Evolutionary conservation across 108 stramenopile genomes (phyloP).

Genomic region (Conticribra guillardii): DNA sequence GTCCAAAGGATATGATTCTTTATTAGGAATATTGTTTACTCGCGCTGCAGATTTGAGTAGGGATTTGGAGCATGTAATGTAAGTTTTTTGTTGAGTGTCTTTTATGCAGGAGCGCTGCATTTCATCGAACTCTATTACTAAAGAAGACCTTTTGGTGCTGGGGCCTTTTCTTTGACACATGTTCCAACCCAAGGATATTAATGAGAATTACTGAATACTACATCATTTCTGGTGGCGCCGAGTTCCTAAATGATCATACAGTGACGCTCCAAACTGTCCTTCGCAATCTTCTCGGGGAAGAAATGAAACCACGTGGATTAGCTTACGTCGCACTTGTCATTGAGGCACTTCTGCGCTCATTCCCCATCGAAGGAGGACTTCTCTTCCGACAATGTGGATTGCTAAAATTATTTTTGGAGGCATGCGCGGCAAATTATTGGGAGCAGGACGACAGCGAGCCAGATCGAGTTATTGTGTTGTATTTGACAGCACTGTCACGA

Average conservation of each 20-base stretch:
- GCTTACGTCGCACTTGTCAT: conserved; percentile 38
- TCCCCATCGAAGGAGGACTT: conserved; percentile 36
- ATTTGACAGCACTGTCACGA: conserved; percentile 46
- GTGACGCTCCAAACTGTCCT: conserved; percentile 38
- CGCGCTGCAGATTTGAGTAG: conserved; percentile 31
- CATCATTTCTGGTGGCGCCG: conserved; percentile 41
- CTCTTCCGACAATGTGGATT: conserved; percentile 28
- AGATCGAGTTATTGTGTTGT: conserved; percentile 48
- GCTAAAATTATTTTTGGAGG: conserved; percentile 27
- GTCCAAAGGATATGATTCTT: conserved; percentile 25
- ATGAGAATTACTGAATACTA: conserved; percentile 52
- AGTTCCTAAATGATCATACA: conserved; percentile 42
- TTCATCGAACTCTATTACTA: no score
- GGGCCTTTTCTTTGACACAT: background rate
- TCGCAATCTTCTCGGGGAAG: conserved; percentile 36
- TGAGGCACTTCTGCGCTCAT: conserved; percentile 39
- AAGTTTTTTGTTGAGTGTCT: conserved; percentile 4
- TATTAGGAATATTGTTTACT: conserved; percentile 36
- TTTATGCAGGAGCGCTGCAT: no score
- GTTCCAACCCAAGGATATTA: conserved; percentile 15
- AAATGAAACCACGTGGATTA: conserved; percentile 47
- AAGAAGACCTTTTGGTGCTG: no score
- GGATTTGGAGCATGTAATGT: conserved; percentile 55
- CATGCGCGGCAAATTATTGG: conserved; percentile 31
- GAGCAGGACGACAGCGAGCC: conserved; percentile 38